Base-by-base conservation (phyloP, 352 stramenopile genomes). In the Phytophthora cajani region DNA sequence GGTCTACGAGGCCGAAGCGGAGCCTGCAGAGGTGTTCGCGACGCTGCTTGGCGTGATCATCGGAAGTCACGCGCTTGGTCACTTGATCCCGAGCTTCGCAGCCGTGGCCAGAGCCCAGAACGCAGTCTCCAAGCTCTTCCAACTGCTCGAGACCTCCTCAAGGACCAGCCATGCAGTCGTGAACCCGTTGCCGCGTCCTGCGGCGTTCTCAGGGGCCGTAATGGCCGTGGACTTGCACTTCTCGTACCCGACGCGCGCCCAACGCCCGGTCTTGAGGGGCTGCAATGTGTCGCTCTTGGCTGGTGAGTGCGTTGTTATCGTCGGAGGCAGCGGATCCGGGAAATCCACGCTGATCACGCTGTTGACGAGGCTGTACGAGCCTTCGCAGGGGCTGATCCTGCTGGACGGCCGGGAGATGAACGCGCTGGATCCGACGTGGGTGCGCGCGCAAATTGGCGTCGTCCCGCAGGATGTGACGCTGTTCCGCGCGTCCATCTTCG, bases 251-350 rank as follows among this genome's bases (percentile, higher is more conserved):
- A 63, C 64, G 12, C 33, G 55, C 42, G 59, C 69, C 3, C 46
- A 64, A 19, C 40, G 47, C 7, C 27, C 47, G 1, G 61, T 79
- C 19, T 68, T 90, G 55, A 36, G 55, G 27, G 73, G 77, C 30
- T 66, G 79, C 30, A 81, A 61, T 25, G 61, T 88, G 23, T 60
- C 58, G 0, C 30, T 85, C 8, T 46, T 71, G 19, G 52, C 74
- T 51, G 82, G 82, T n/a, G 68, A 87, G 52, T 73, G 81, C 23
- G 67, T 87, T 4, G 79, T 75, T 14, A 57, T 90, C 5, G 77
- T 87, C 14, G 81, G 83, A 4, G 56, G 27, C 0, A 60, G 25
- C 57, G 79, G 80, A n/a, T 65, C 58, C 3, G 82, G 77, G 21
- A 70, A 77, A 42, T 77, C 69, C 23, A 77, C 69, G 19, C 59